Evolutionary conservation across 106 monocot genomes (phyloP), one percentile per base, ranked within the genome.

Genomic region (Acanthochlamys bracteata): DNA sequence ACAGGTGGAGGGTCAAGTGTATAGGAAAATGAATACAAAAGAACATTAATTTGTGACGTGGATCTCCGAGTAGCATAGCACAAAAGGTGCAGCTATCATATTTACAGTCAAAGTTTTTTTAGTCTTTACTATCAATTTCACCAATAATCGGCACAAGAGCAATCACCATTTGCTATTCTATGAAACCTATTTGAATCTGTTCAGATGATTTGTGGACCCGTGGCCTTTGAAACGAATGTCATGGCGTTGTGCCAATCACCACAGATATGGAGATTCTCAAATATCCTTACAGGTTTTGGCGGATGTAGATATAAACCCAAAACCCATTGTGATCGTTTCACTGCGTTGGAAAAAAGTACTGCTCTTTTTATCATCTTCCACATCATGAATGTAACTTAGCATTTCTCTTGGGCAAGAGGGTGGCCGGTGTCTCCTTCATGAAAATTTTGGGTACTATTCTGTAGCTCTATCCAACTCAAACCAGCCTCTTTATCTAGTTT

Each of bases 271-370:
- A 93, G 81, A 63, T 93, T 93, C 60, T 93, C 88, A 45, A 84
- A 85, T 56, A 93, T 62, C 49, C 88, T 67, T 64, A 93, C 80
- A 0, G 87, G 78, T 56, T 59, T 77, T 10, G 79, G 67, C 58
- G 76, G 79, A 71, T 21, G 80, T 84, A 15, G 61, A 68, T 24
- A 93, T 80, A 25, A 93, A 73, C 12, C 92, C 92, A 66, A 84
- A 93, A 6, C 82, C 92, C 8, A 93, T 83, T 0, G 90, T 83
- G 1, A 91, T 78, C 78, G 80, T 91, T 74, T 91, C 90, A 42
- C 90, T 91, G 66, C 86, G 90, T 41, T 86, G 90, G 57, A 81
- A 72, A 9, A 33, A 91, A 60, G 51, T 64, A 83, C 61, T 79
- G 53, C 64, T 91, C 90, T 59, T 86, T 91, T 24, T 75, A 20